Evolutionary conservation across 2,329 filamentous ascomycete genomes (phyloP).

Genomic region (Truncatella angustata): DNA sequence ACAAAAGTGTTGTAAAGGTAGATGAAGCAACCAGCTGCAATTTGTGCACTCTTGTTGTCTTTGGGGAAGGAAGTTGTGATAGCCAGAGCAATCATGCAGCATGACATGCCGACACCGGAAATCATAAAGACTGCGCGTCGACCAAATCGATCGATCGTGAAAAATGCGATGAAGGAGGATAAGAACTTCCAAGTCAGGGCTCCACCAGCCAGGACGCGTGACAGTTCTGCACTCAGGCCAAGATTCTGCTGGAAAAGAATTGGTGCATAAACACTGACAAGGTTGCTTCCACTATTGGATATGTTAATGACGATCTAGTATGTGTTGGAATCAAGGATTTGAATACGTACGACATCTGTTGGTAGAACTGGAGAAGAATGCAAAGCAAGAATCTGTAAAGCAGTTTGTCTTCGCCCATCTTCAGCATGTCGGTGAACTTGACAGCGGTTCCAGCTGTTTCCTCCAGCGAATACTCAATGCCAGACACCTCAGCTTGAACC

Average conservation of each 20-base stretch:
- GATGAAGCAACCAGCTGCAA: conserved; percentile 54
- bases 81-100: conserved; percentile 53
- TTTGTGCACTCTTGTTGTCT: conserved; percentile 43
- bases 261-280: conserved; percentile 45
- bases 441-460: conserved; percentile 34
- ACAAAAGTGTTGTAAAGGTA: conserved; percentile 62
- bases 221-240: conserved; percentile 32
- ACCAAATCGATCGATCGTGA: conserved; percentile 50
- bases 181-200: conserved; percentile 47
- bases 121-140: conserved; percentile 51
- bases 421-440: conserved; percentile 42
- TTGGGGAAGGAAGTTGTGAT: conserved; percentile 48
- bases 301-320: conserved; percentile 12
- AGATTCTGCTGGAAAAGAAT: conserved; percentile 41
- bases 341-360: conserved; percentile 40
- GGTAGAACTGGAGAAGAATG: conserved; percentile 47
- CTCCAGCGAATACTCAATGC: conserved; percentile 48
- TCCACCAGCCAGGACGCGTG: conserved; percentile 42
- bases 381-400: conserved; percentile 49
- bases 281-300: conserved; percentile 37
- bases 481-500: conserved; percentile 39
- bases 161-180: conserved; percentile 47
- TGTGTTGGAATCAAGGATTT: neutral
- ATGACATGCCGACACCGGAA: conserved; percentile 49
- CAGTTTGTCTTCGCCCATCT: conserved; percentile 48